Base-by-base conservation (phyloP, 1,139 yeast genomes). In the Kazachstania sp. region DNA sequence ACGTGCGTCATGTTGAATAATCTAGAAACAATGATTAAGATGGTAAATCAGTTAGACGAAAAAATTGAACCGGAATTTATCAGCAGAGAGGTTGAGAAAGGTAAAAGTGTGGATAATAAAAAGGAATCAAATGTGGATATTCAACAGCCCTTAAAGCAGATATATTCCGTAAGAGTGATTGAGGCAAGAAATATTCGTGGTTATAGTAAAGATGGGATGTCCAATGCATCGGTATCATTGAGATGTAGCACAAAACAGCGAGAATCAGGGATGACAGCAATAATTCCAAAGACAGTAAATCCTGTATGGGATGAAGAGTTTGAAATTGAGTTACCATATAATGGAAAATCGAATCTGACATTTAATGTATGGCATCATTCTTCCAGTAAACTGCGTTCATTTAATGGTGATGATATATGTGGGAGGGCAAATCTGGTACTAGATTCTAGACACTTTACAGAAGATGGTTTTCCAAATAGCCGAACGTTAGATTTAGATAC, bases 241-340 rank as follows among this genome's bases (percentile, higher is more conserved):
- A 74, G 78, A 3, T 95, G 87, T 52, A 76, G 83, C 7, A 67
- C 68, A 43, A 72, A 73, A 2, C 72, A 79, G 45, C 72, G 71
- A 46, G 78, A 82, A 19, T 72, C 86, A 44, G 95, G 86, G 4
- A 79, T 78, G 54, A 88, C 97, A 0, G 73, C 87, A 57, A 74
- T 82, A 0, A 71, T 85, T 8, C 71, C 73, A 40, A 78, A 77
- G 48, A 78, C 81, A 5, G 67, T 77, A 34, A 81, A 81, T 56
- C 97, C 97, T 0, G 79, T 76, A 26, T 92, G 95, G 95, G 86
- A 86, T 58, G 97, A 92, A 68, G 86, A 83, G 48, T 84, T 86
- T 61, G 96, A 88, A 60, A 65, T 85, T 36, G 68, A 77, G 1
- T 59, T 71, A 1, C 54, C 65, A 1, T 63, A 64, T 0, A 57